A percentile compares a stretch with the other conserved stretches of the same genome.
These are phyloP conservation scores for Aurinia saxatilis DNA, from an alignment of 345 rosid species.

Conservation along the genomic window DNA sequence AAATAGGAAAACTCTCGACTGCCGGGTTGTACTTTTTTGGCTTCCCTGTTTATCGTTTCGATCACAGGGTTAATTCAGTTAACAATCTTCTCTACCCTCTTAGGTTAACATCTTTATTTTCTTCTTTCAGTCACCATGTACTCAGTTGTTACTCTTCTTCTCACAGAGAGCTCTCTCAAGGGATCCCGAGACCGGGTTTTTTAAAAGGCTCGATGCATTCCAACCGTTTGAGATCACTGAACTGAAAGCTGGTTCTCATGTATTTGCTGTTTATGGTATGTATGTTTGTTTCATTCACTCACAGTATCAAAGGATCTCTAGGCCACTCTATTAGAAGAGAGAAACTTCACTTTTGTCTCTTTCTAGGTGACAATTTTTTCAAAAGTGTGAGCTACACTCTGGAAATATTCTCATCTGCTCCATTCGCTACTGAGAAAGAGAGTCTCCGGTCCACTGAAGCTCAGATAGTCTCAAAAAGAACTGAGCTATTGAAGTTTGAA, in stretches of 20 bases:
- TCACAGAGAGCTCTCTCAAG: constrained; percentile 67
- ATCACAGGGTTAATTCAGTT: constrained; percentile 64
- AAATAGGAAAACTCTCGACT: constrained; percentile 68
- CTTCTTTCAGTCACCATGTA: not conserved
- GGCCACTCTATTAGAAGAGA: not conserved
- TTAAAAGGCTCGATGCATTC: constrained; percentile 84
- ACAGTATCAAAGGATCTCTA: not conserved
- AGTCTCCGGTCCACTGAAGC: constrained; percentile 76
- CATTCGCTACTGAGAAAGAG: constrained; percentile 63
- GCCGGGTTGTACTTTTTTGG: constrained; percentile 94
- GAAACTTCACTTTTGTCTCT: constrained; percentile 5
- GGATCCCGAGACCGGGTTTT: constrained; percentile 89
- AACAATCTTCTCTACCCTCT: constrained; percentile 21
- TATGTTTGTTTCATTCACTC: constrained; percentile 28
- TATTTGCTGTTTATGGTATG: constrained; percentile 93
- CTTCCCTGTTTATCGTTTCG: constrained; percentile 87
- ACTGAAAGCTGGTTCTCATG: constrained; percentile 76
- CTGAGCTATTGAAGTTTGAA: constrained; percentile 75
- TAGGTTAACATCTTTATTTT: not conserved
- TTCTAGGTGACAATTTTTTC: constrained; percentile 85
- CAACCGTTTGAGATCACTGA: constrained; percentile 94
- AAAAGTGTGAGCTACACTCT: constrained; percentile 80
- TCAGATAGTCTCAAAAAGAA: constrained; percentile 68
- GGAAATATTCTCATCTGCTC: constrained; percentile 80
- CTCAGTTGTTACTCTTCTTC: constrained; percentile 4